These are phyloP conservation scores for Pholiota molesta DNA, from an alignment of 768 basidiomycete genomes.

Conservation along the genomic window DNA sequence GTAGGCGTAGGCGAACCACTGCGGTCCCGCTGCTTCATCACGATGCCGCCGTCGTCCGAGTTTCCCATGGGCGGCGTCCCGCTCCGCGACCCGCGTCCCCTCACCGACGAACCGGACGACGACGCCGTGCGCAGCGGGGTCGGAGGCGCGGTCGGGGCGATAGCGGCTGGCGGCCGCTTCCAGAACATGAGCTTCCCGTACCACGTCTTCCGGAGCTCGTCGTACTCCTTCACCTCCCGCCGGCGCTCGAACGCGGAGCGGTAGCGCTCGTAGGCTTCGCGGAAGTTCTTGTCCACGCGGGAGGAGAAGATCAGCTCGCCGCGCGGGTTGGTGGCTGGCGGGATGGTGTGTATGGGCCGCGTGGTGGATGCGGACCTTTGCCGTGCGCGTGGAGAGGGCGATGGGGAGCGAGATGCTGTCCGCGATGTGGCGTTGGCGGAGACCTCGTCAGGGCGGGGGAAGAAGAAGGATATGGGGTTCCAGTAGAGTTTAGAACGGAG, in stretches of 20 bases:
- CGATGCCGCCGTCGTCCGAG: conserved; percentile 23
- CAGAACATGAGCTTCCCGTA: conserved; percentile 33
- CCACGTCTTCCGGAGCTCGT: conserved; percentile 31
- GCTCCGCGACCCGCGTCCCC: conserved; percentile 34
- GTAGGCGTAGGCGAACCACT: conserved; percentile 24
- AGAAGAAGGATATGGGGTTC: conserved; percentile 64
- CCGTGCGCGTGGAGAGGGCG: conserved; percentile 40
- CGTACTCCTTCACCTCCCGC: conserved; percentile 64
- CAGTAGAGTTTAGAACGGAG: conserved; percentile 59
- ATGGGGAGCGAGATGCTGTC: conserved; percentile 34
- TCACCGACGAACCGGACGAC: conserved; percentile 27
- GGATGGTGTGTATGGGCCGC: conserved; percentile 77
- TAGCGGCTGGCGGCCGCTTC: conserved; percentile 24
- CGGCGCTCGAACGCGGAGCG: conserved; percentile 83
- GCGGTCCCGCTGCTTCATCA: conserved; percentile 33
- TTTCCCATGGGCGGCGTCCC: conserved; percentile 34
- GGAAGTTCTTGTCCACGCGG: conserved; percentile 78
- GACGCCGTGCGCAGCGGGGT: conserved; percentile 30
- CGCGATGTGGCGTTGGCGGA: conserved; percentile 27
- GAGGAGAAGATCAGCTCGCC: conserved; percentile 97
- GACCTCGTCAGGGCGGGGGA: conserved; percentile 43
- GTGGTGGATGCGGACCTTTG: conserved; percentile 42
- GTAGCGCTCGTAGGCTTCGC: conserved; percentile 93
- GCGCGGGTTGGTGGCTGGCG: conserved; percentile 85
- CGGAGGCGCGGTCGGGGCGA: conserved; percentile 11